phyloP scores from a whole-genome alignment of 306 rosid genomes.

The Casuarina equisetifolia region DNA sequence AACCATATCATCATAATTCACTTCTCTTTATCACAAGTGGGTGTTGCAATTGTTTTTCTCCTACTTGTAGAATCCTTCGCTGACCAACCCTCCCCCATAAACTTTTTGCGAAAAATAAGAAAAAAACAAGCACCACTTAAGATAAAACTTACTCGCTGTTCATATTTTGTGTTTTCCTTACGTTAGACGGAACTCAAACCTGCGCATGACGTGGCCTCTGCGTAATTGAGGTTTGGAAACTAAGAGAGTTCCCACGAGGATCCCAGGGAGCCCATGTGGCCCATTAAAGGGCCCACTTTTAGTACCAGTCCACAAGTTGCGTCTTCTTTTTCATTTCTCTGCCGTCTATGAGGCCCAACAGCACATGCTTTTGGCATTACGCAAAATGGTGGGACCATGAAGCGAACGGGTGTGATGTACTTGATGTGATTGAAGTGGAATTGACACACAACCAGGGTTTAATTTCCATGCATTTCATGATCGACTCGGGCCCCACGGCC shows the following conservation, averaged over 20 bases:
- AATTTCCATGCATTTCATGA: conserved; percentile 19
- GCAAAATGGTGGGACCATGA: conserved; percentile 26
- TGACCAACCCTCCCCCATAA: too few species aligned
- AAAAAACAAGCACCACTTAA: too few species aligned
- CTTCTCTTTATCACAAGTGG: too few species aligned
- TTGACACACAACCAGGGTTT: neutral
- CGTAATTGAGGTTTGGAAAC: conserved; percentile 28
- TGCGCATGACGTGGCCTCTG: conserved; percentile 4
- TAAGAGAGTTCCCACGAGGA: conserved; percentile 27
- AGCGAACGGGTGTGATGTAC: neutral
- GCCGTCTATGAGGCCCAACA: conserved; percentile 26
- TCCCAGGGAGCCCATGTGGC: conserved; percentile 14
- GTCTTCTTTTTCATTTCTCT: neutral
- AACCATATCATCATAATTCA: too few species aligned
- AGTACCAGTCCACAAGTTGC: neutral
- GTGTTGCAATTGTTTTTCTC: too few species aligned
- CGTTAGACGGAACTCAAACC: too few species aligned
- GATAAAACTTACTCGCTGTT: too few species aligned
- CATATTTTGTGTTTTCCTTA: too few species aligned
- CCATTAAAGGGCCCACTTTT: conserved; percentile 14
- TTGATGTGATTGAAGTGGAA: neutral
- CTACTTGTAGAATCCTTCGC: too few species aligned
- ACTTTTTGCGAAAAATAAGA: too few species aligned
- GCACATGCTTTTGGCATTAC: conserved; percentile 23
- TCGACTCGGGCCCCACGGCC: conserved; percentile 26